Evolutionary conservation across 73 alveolate genomes (phyloP).

Genomic region (Halteria grandinella): DNA sequence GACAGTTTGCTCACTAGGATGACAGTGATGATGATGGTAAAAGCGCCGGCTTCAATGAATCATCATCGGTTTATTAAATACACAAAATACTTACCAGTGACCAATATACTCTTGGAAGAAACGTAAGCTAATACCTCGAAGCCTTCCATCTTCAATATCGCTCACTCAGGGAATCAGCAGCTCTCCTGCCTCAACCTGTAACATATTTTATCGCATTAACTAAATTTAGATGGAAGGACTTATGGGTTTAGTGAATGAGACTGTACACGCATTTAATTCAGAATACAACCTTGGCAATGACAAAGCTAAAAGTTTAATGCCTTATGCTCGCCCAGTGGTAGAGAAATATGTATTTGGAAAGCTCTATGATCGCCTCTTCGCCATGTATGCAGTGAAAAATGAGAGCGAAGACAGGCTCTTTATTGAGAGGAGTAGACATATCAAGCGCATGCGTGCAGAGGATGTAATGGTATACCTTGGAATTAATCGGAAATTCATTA

Average conservation of each 20-base stretch:
- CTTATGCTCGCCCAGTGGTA: slow-evolving; percentile 67
- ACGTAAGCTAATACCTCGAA: slow-evolving; percentile 52
- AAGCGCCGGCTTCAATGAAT: background rate
- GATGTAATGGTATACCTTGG: slow-evolving; percentile 50
- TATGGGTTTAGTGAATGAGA: slow-evolving; percentile 54
- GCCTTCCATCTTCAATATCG: slow-evolving; percentile 57
- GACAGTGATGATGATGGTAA: slow-evolving; percentile 28
- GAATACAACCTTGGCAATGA: slow-evolving; percentile 66
- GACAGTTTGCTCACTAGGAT: slow-evolving; percentile 13
- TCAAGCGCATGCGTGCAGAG: slow-evolving; percentile 50
- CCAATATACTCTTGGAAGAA: slow-evolving; percentile 66
- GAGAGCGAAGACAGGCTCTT: slow-evolving; percentile 59
- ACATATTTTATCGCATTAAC: background rate
- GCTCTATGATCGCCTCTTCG: slow-evolving; percentile 61
- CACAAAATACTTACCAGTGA: slow-evolving; percentile 77
- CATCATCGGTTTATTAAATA: slow-evolving; percentile 57
- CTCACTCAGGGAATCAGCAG: slow-evolving; percentile 60
- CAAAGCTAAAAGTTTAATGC: slow-evolving; percentile 66
- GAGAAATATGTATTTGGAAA: slow-evolving; percentile 72
- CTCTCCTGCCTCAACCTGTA: slow-evolving; percentile 70
- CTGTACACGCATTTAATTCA: slow-evolving; percentile 61
- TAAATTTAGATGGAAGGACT: slow-evolving; percentile 51
- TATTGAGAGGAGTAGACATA: slow-evolving; percentile 31
- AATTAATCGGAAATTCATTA: slow-evolving; percentile 60
- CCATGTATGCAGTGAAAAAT: slow-evolving; percentile 61